Percentiles rank a stretch among this genome's conserved stretches.
These are phyloP conservation scores for Epichloe gansuensis DNA, from an alignment of 2,329 filamentous ascomycete genomes.

Conservation along the genomic window DNA sequence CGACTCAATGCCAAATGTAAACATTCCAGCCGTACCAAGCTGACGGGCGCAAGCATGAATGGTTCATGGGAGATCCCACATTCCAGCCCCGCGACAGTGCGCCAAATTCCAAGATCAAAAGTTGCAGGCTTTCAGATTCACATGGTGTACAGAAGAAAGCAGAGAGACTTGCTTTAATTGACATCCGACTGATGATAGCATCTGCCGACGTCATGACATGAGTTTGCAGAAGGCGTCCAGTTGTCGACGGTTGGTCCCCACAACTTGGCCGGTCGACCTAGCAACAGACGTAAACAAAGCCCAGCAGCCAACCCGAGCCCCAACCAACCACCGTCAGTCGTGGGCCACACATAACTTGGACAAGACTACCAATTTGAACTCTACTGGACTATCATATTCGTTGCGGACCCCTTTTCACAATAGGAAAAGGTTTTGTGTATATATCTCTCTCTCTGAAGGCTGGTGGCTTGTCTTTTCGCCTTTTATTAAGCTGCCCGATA, in stretches of 20 bases:
- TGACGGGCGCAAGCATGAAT: background rate
- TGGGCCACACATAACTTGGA: slow-evolving; percentile 13
- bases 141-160: background rate
- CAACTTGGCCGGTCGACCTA: slow-evolving; percentile 14
- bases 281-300: slow-evolving; percentile 26
- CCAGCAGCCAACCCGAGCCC: slow-evolving; percentile 10
- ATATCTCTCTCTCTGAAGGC: background rate
- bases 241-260: background rate
- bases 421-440: background rate
- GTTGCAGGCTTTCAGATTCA: background rate
- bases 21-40: slow-evolving; percentile 1
- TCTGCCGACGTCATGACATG: background rate
- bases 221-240: background rate
- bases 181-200: background rate
- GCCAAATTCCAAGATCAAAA: background rate
- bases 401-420: background rate
- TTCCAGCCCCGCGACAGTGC: slow-evolving; percentile 3
- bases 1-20: background rate
- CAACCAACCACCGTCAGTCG: slow-evolving; percentile 17
- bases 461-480: background rate
- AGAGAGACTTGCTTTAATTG: background rate
- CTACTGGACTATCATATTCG: background rate
- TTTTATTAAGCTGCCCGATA: background rate
- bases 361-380: background rate
- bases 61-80: background rate